Evolutionary conservation across 2,329 filamentous ascomycete genomes (phyloP).

Genomic region (Calonectria montana): DNA sequence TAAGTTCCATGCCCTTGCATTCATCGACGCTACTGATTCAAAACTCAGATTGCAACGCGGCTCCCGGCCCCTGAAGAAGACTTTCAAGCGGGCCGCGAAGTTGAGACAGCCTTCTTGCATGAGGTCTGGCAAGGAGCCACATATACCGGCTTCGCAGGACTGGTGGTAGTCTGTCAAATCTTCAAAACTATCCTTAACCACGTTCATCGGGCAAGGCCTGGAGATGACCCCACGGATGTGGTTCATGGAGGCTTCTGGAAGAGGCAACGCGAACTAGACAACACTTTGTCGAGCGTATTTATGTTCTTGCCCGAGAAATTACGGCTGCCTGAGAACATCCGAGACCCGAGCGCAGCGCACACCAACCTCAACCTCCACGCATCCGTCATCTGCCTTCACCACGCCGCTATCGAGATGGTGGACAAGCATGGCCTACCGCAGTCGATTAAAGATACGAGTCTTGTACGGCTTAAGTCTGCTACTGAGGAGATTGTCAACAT

Average conservation of each 20-base stretch:
- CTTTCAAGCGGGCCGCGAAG: conserved; percentile 74
- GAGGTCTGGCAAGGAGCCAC: conserved; percentile 71
- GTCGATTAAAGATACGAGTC: conserved; percentile 75
- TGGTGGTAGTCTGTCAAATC: conserved; percentile 79
- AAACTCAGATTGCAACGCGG: conserved; percentile 74
- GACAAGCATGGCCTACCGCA: conserved; percentile 76
- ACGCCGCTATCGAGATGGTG: conserved; percentile 86
- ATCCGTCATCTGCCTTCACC: conserved; percentile 87
- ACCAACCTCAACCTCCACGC: conserved; percentile 91
- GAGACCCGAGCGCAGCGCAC: conserved; percentile 80
- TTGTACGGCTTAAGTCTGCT: conserved; percentile 79
- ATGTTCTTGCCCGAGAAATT: conserved; percentile 82
- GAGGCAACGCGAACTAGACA: conserved; percentile 85
- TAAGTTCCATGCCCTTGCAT: conserved; percentile 41
- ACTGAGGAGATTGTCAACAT: conserved; percentile 88
- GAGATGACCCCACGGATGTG: conserved; percentile 80
- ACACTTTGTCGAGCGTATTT: conserved; percentile 80
- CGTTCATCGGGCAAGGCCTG: conserved; percentile 76
- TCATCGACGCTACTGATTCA: not conserved
- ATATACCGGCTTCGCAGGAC: conserved; percentile 78
- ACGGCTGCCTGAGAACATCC: conserved; percentile 75
- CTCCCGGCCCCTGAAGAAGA: conserved; percentile 85
- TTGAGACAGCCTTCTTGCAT: conserved; percentile 71
- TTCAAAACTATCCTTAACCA: conserved; percentile 87
- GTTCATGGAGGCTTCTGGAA: conserved; percentile 86